Evolutionary conservation across 2,329 filamentous ascomycete species (phyloP), one percentile per base, ranked within the genome.

Genomic region (Neonectria punicea): DNA sequence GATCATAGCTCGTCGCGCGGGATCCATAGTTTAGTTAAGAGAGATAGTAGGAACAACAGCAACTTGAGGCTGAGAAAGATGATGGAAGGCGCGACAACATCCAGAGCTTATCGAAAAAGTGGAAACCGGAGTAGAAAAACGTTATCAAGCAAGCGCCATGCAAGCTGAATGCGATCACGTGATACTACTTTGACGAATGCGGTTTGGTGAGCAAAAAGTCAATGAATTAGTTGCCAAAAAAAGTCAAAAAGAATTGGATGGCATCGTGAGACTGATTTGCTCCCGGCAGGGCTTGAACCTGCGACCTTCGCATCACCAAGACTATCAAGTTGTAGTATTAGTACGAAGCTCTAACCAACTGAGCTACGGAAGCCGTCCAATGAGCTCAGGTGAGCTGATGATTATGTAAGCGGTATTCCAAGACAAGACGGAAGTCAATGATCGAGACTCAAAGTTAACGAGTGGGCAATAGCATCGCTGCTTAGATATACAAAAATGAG

Each of bases 1-100:
- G 47, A 89, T 84, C 85, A 88, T 86, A 47, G 85, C 86, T 69
- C 80, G 83, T 57, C 87, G 80, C 49, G 78, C 84, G 13, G 86
- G 85, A 74, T 89, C 83, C 87, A 89, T 89, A 20, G 16, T 68
- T 63, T 89, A 20, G 16, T 68, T 63, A 20, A 13, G 18, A 32
- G 28, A 44, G 22, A 32, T 22, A 32, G 32, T 28, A 32, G 5
- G 9, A 66, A 18, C 3, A 28, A 56, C 8, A n/a, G 44, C 16
- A 25, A 44, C 6, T 39, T 16, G 34, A 44, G n/a, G 53, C 60
- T 36, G 47, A 41, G 22, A 36, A 53, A 41, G 18, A 22, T 55
- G 56, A 46, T 53, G 30, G 30, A 39, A 39, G 20, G 30, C 28
- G 43, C 13, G 4, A 13, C 34, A 51, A 34, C 49, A 34, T 51